Evolutionary conservation across 208 protist species (phyloP).

Genomic region (Leishmania gerbilli): DNA sequence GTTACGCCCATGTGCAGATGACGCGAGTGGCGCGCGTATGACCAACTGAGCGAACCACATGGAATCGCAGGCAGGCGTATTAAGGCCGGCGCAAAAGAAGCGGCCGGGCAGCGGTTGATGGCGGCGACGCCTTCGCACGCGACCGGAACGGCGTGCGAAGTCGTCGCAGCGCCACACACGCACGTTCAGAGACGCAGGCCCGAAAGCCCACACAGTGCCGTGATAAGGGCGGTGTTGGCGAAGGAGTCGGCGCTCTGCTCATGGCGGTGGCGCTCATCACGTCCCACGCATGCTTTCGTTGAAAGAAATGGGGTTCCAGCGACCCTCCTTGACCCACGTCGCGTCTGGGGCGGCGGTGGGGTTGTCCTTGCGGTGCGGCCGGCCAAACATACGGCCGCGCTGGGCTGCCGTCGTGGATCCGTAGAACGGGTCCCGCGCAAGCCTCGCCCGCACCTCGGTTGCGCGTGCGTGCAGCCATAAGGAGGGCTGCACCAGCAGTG

Average conservation of each 20-base stretch:
- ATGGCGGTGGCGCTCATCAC: constrained; percentile 19
- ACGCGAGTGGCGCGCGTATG: background rate
- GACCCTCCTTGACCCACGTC: constrained; percentile 24
- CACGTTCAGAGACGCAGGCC: background rate
- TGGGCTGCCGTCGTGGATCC: constrained; percentile 20
- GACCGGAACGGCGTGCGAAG: background rate
- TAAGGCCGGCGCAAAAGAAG: background rate
- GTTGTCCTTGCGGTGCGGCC: constrained; percentile 72
- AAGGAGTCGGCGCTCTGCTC: background rate
- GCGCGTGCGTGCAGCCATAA: constrained; percentile 59
- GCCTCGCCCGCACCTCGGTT: constrained; percentile 20
- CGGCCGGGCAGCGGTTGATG: background rate
- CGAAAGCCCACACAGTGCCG: background rate
- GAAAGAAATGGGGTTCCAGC: constrained; percentile 46
- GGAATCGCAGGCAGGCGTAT: background rate
- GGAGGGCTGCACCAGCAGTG: constrained; percentile 60
- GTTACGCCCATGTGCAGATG: background rate
- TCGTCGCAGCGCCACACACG: background rate
- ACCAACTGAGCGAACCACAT: background rate
- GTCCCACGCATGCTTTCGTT: constrained; percentile 53
- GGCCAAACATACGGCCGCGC: constrained; percentile 51
- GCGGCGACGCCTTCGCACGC: background rate
- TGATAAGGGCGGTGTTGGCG: background rate
- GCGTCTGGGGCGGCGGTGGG: constrained; percentile 66
- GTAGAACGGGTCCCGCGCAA: constrained; percentile 15